phyloP scores from a whole-genome alignment of 2,329 filamentous ascomycete genomes.

The Hymenotorrendiella dingleyae region DNA sequence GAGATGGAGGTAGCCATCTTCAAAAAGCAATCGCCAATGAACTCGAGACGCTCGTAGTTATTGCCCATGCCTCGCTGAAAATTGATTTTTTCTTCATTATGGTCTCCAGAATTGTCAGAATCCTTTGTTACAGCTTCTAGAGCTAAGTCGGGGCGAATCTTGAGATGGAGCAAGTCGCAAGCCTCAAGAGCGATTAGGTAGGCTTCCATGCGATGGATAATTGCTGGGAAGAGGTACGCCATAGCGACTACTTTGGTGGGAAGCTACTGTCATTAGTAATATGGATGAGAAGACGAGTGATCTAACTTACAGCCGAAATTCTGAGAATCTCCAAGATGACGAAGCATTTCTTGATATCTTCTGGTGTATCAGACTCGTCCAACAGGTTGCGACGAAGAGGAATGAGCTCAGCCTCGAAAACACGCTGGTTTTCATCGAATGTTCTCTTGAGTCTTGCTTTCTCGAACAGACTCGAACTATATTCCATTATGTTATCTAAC shows the following conservation, averaged over 20 bases:
- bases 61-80: slow-evolving; percentile 82
- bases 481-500: slow-evolving; percentile 74
- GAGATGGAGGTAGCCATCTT: slow-evolving; percentile 95
- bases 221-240: slow-evolving; percentile 71
- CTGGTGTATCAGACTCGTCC: slow-evolving; percentile 54
- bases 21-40: slow-evolving; percentile 86
- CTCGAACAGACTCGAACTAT: slow-evolving; percentile 70
- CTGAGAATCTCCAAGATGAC: slow-evolving; percentile 71
- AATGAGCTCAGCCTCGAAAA: slow-evolving; percentile 69
- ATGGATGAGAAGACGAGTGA: background rate
- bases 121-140: slow-evolving; percentile 92
- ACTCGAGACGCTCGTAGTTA: slow-evolving; percentile 93
- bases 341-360: slow-evolving; percentile 47
- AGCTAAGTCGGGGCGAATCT: slow-evolving; percentile 62
- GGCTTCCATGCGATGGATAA: slow-evolving; percentile 78
- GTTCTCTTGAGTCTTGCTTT: slow-evolving; percentile 46
- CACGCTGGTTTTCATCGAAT: slow-evolving; percentile 69
- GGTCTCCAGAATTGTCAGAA: slow-evolving; percentile 75
- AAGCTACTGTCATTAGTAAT: slow-evolving; percentile 42
- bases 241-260: slow-evolving; percentile 64
- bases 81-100: slow-evolving; percentile 60
- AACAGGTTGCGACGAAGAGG: slow-evolving; percentile 78
- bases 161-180: slow-evolving; percentile 57
- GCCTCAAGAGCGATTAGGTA: slow-evolving; percentile 76
- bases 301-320: slow-evolving; percentile 63